Base-by-base conservation (phyloP, 2,329 filamentous ascomycete species). In the Penicillium freii region DNA sequence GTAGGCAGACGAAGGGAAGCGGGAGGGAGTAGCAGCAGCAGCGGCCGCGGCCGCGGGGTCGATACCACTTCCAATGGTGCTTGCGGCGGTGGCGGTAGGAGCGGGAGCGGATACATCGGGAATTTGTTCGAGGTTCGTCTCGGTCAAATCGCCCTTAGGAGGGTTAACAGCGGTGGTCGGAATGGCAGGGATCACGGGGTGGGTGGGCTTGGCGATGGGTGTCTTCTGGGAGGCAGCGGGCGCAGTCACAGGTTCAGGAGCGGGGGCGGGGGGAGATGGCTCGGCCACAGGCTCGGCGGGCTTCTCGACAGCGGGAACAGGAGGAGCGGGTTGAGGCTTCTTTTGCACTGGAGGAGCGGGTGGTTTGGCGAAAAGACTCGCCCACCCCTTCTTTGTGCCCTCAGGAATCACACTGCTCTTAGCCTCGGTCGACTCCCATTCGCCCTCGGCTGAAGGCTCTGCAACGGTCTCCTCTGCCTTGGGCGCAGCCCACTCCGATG, bases 91-190 rank as follows among this genome's bases (percentile, higher is more conserved):
- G 64, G 87, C 89, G 53, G 90, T 93, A 46, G 87, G 83, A 21
- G 88, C 85, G 40, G 91, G 89, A 56, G 86, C 80, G 43, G 93
- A 96, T 55, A 82, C 83, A 77, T 97, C 92, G 63, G 87, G 88
- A 66, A 97, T 83, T 77, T 93, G 90, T 74, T 96, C 92, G 57
- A 97, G 88, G 76, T 97, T 97, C 67, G 87, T 88, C 78, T 93
- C 87, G 29, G 93, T 97, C 64, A 97, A 84, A 69, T 92, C 87
- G 73, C 92, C 91, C 76, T 89, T 88, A 25, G 90, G 84, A 17
- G 90, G 88, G 47, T 84, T 82, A 45, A 93, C 66, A 53, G 75
- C 71, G 58, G 79, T 71, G 34, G 71, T 70, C 25, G 74, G 70
- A 51, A 77, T 71, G 23, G 72, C 68, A 62, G 72, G 71, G 53